Evolutionary conservation across 2,329 filamentous ascomycete species (phyloP).

Genomic region (Scolecobasidium constrictum): DNA sequence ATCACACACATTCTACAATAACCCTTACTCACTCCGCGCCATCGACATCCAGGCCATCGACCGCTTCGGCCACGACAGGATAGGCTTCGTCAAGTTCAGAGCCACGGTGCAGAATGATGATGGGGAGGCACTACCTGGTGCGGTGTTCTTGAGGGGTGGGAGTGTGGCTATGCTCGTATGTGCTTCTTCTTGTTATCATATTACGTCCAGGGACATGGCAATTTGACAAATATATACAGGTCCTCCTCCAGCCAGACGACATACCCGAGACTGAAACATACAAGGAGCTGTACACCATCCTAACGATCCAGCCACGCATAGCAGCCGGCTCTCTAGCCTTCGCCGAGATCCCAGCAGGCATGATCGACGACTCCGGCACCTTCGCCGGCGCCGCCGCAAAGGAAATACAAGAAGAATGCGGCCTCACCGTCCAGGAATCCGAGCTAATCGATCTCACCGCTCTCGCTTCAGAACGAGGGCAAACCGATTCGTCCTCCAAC

Average conservation of each 20-base stretch:
- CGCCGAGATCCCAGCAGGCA: constrained; percentile 47
- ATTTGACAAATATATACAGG: constrained; percentile 24
- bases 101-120: constrained; percentile 41
- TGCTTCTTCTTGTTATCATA: too few species aligned
- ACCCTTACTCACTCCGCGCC: constrained; percentile 39
- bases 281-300: constrained; percentile 37
- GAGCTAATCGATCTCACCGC: constrained; percentile 45
- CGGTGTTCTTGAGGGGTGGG: constrained; percentile 46
- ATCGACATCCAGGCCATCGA: constrained; percentile 46
- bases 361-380: constrained; percentile 46
- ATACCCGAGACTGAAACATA: constrained; percentile 27
- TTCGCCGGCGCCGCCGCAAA: constrained; percentile 45
- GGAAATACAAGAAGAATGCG: constrained; percentile 48
- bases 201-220: not conserved
- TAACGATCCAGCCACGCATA: constrained; percentile 47
- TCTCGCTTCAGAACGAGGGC: too few species aligned
- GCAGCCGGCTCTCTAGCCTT: constrained; percentile 45
- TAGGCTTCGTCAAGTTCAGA: constrained; percentile 48
- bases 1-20: constrained; percentile 38
- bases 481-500: constrained; percentile 16
- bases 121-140: constrained; percentile 42
- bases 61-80: constrained; percentile 35
- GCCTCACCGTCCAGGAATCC: constrained; percentile 35
- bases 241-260: constrained; percentile 45
- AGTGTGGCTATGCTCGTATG: constrained; percentile 46